A percentile compares a stretch with the other conserved stretches of the same genome.
These are phyloP conservation scores for Monosporozyma yasuniensis DNA, from an alignment of 805 yeast genomes.

Conservation along the genomic window DNA sequence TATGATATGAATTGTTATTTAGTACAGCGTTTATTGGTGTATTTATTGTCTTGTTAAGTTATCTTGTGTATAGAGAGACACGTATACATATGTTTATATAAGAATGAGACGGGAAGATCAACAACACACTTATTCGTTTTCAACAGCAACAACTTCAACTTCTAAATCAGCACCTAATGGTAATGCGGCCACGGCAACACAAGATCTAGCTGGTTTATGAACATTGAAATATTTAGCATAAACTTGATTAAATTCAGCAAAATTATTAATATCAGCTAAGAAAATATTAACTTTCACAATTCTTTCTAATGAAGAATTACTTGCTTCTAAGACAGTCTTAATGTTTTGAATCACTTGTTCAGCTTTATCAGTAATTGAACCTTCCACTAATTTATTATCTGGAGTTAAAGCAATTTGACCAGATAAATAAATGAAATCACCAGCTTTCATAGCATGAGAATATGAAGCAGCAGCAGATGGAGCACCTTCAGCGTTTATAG, in stretches of 20 bases:
- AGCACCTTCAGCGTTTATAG: slow-evolving; percentile 64
- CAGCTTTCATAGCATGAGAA: slow-evolving; percentile 90
- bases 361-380: slow-evolving; percentile 66
- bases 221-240: slow-evolving; percentile 66
- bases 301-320: slow-evolving; percentile 75
- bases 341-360: slow-evolving; percentile 67
- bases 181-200: slow-evolving; percentile 87
- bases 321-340: slow-evolving; percentile 65
- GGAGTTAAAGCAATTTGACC: slow-evolving; percentile 93
- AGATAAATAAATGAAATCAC: slow-evolving; percentile 79
- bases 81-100: no score
- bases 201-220: slow-evolving; percentile 94
- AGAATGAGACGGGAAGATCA: no score
- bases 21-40: no score
- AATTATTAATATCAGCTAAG: slow-evolving; percentile 83
- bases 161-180: slow-evolving; percentile 83
- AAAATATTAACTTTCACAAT: slow-evolving; percentile 82
- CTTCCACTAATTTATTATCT: slow-evolving; percentile 70
- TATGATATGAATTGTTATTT: no score
- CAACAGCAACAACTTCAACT: slow-evolving; percentile 87
- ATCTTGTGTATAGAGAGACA: neutral
- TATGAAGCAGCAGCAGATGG: slow-evolving; percentile 97
- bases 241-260: slow-evolving; percentile 76
- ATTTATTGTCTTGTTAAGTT: neutral
- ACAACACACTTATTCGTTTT: slow-evolving; percentile 33